Evolutionary conservation across 129 eudicot species (phyloP).

Genomic region (Helianthus annuus): DNA sequence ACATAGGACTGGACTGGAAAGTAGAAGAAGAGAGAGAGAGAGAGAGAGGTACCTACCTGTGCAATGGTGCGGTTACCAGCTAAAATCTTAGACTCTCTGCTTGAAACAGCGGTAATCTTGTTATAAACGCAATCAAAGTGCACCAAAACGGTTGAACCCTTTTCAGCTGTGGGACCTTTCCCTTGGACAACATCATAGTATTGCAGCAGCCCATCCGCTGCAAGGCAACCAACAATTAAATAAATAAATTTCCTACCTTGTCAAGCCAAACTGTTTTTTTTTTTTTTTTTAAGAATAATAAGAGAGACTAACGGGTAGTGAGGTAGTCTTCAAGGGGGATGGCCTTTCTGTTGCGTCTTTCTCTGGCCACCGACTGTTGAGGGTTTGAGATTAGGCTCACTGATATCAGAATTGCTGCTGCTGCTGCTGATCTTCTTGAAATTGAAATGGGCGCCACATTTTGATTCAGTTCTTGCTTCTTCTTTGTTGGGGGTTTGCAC

Average conservation of each 20-base stretch:
- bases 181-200: constrained; percentile 89
- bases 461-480: too few species aligned
- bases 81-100: constrained; percentile 88
- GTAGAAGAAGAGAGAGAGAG: too few species aligned
- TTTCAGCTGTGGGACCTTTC: constrained; percentile 83
- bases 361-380: constrained; percentile 67
- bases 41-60: constrained; percentile 46
- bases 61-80: constrained; percentile 98
- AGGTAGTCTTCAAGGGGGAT: constrained; percentile 91
- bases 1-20: too few species aligned
- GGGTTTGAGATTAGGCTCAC: constrained; percentile 50
- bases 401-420: constrained; percentile 43
- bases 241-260: too few species aligned
- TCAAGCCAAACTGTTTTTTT: too few species aligned
- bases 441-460: constrained; percentile 29
- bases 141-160: constrained; percentile 84
- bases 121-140: constrained; percentile 94
- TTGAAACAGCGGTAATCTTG: constrained; percentile 88
- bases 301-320: constrained; percentile 66
- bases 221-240: constrained; percentile 12
- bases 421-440: constrained; percentile 57
- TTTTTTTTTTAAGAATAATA: too few species aligned
- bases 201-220: constrained; percentile 93
- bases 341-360: constrained; percentile 64
- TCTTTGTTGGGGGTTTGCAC: too few species aligned